Evolutionary conservation across 805 yeast species (phyloP).

Genomic region (Ogataea nakhonphanomensis): DNA sequence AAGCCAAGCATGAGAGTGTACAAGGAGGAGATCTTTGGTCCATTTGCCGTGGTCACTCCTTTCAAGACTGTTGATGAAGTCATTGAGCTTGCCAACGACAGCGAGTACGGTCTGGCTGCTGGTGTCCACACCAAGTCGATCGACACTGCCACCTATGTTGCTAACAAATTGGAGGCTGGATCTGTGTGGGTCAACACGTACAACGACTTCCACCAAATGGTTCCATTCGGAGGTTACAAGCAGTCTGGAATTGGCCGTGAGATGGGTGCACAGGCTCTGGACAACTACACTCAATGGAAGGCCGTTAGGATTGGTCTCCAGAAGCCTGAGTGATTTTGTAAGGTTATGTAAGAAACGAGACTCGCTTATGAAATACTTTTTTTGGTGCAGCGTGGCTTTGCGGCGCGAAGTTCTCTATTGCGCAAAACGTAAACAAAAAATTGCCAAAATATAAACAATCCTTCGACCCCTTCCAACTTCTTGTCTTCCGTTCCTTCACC

Average conservation of each 20-base stretch:
- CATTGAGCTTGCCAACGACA: constrained; percentile 61
- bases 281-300: constrained; percentile 70
- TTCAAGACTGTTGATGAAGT: constrained; percentile 68
- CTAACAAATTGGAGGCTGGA: constrained; percentile 68
- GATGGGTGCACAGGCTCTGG: constrained; percentile 78
- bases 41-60: constrained; percentile 68
- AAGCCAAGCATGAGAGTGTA: constrained; percentile 59
- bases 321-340: constrained; percentile 23
- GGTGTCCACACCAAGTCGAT: constrained; percentile 69
- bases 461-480: neutral
- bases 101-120: constrained; percentile 77
- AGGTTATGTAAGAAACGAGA: constrained; percentile 1
- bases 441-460: constrained; percentile 4
- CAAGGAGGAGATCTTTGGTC: constrained; percentile 77
- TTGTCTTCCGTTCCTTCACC: neutral
- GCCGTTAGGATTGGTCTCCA: constrained; percentile 55
- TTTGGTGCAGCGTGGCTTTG: neutral
- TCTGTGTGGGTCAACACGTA: constrained; percentile 80
- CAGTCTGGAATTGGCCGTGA: constrained; percentile 84
- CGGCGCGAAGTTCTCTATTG: neutral
- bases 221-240: constrained; percentile 81
- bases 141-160: constrained; percentile 58
- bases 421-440: constrained; percentile 8
- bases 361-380: no score
- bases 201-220: constrained; percentile 69